Evolutionary conservation across 73 alveolate genomes (phyloP).

Genomic region (Tetrahymena malaccensis): DNA sequence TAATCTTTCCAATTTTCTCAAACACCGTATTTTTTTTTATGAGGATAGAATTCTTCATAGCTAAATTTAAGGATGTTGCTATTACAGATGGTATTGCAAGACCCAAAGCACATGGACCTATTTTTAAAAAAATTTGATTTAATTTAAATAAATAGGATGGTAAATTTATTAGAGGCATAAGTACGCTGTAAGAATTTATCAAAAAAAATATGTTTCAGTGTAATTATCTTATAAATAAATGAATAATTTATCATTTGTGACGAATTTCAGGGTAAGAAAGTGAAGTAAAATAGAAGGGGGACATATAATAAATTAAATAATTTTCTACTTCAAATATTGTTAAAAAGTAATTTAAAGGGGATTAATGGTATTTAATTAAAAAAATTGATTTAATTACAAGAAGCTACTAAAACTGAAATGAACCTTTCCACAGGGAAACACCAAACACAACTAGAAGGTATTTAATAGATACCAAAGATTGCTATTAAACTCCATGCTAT

Average conservation of each 20-base stretch:
- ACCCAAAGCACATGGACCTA: slow-evolving; percentile 6
- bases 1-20: not conserved
- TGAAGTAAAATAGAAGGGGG: too few species aligned
- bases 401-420: not conserved
- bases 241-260: too few species aligned
- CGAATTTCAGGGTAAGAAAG: too few species aligned
- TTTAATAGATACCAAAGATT: not conserved
- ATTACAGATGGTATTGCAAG: not conserved
- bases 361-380: not conserved
- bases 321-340: not conserved
- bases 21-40: not conserved
- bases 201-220: too few species aligned
- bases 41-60: not conserved
- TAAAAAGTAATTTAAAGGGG: not conserved
- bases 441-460: not conserved
- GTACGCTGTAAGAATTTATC: too few species aligned
- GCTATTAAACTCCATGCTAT: not conserved
- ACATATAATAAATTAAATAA: not conserved
- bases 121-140: not conserved
- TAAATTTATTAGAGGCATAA: too few species aligned
- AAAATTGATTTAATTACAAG: not conserved
- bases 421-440: not conserved
- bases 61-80: not conserved
- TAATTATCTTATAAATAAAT: too few species aligned
- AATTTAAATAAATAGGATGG: too few species aligned